Evolutionary conservation across 2,329 filamentous ascomycete species (phyloP), one percentile per base, ranked within the genome.

Genomic region (Fusarium liriodendri): DNA sequence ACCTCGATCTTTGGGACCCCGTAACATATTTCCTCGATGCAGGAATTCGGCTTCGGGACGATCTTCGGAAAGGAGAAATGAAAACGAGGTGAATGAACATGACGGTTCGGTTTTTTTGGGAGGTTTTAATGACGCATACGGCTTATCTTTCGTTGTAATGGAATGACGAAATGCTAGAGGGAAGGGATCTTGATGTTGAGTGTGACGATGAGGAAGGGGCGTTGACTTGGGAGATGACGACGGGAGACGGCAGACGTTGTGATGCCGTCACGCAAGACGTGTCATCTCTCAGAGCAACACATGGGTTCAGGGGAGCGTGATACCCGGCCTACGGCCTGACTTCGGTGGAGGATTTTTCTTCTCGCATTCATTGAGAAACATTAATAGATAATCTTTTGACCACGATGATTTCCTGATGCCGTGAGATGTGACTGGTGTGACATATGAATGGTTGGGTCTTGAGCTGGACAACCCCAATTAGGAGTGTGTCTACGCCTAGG

Each of bases 111-210:
- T 79, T 77, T 72, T 72, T 72, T 74, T 75, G 73, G 76, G 78
- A 77, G 78, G 35, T 20, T 70, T 79, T 80, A 77, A 81, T 78
- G 79, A 80, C 72, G 75, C 79, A 81, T 76, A 79, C 80, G 80
- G 77, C 76, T 80, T 80, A 79, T 80, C 74, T 77, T 71, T 80
- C 75, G 65, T 82, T 80, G 63, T 80, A 80, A 80, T 81, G 80
- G 79, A 77, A 77, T 77, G 71, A 77, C 73, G 77, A 77, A 77
- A 75, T 79, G 71, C 74, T 78, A 76, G 72, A 63, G 62, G 75
- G 71, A 73, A 70, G 76, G 70, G 68, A 70, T 67, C 47, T 77
- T 73, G 70, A 69, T 67, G 69, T 62, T 62, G 66, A 68, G 67
- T 73, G 66, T 69, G 57, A 58, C 59, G 60, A 32, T 66, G 63